Percentiles rank a stretch among this genome's conserved stretches.
Evolutionary conservation across 768 basidiomycete genomes (phyloP).

Genomic region (Galerina marginata): DNA sequence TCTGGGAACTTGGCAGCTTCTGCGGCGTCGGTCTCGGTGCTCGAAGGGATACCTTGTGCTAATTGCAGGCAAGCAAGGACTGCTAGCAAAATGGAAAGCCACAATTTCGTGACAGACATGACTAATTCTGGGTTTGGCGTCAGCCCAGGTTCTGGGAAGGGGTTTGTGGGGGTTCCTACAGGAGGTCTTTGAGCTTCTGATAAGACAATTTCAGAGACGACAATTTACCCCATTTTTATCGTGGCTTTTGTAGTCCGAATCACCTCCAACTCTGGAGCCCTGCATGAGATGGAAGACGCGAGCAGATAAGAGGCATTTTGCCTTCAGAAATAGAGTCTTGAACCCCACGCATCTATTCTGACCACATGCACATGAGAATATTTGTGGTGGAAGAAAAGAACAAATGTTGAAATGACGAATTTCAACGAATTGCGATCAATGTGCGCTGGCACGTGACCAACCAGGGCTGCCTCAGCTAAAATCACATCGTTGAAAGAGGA

Average conservation of each 20-base stretch:
- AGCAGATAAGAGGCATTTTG: constrained; percentile 4
- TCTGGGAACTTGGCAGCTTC: constrained; percentile 42
- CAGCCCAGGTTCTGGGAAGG: background rate
- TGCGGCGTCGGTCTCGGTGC: background rate
- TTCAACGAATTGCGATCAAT: constrained; percentile 2
- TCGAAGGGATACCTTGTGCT: background rate
- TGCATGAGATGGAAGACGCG: constrained; percentile 2
- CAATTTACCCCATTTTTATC: background rate
- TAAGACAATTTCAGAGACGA: background rate
- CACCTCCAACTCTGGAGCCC: background rate
- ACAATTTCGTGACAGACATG: constrained; percentile 11
- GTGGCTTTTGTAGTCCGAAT: background rate
- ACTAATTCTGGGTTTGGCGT: background rate
- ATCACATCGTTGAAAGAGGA: too few species aligned
- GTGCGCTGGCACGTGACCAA: constrained; percentile 1
- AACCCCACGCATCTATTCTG: constrained; percentile 7
- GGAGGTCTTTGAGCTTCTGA: background rate
- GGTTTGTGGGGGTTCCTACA: background rate
- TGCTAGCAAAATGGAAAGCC: constrained; percentile 12
- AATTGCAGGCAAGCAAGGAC: constrained; percentile 11
- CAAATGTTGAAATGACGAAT: background rate
- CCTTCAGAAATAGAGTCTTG: background rate
- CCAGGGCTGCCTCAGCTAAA: background rate
- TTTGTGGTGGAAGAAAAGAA: background rate
- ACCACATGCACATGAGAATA: constrained; percentile 11